Base-by-base conservation (phyloP, 1,284 basidiomycete genomes). In the Moniliophthora roreri region DNA sequence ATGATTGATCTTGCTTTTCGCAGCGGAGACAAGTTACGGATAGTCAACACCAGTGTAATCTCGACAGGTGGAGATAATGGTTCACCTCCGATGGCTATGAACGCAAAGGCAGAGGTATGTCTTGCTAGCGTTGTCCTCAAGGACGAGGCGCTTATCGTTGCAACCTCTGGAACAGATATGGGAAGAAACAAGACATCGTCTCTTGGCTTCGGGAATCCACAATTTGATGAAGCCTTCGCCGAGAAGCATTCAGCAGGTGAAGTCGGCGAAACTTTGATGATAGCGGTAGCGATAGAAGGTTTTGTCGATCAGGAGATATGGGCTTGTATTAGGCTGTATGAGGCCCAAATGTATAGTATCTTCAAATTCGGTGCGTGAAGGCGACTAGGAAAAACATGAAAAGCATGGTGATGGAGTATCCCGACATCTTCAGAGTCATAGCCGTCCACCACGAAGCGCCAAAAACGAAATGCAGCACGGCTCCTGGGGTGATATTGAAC, bases 391-490 rank as follows among this genome's bases (percentile, higher is more conserved):
- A 32, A 32, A 6, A 32, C 28, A n/a, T n/a, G n/a, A n/a, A n/a
- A 11, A 32, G 28, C 28, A 32, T 32, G 28, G 28, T 32, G 28
- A 32, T 32, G 2, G 10, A 9, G 16, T 15, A 24, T 46, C 40
- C 42, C 94, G 93, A 49, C 94, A 93, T 71, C 93, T 91, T 45
- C 28, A 6, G 28, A 32, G 28, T 32, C 28, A 32, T 32, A 6
- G 28, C 28, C 28, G 28, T 32, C 28, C 28, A 32, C 28, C 28
- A 32, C 28, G 28, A 11, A 97, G 82, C 4, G 95, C 93, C 44
- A 98, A 85, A n/a, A 52, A 97, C 95, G 44, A 97, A 78, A 77
- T 98, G 95, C 59, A 98, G 85, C 28, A 93, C 90, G 34, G 89
- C 82, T 51, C 94, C 93, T 7, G 91, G 84, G n/a, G 76, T 70